Conservation (phyloP, 371 early-diverging fungal species). For the Sporodiniella umbellata region DNA sequence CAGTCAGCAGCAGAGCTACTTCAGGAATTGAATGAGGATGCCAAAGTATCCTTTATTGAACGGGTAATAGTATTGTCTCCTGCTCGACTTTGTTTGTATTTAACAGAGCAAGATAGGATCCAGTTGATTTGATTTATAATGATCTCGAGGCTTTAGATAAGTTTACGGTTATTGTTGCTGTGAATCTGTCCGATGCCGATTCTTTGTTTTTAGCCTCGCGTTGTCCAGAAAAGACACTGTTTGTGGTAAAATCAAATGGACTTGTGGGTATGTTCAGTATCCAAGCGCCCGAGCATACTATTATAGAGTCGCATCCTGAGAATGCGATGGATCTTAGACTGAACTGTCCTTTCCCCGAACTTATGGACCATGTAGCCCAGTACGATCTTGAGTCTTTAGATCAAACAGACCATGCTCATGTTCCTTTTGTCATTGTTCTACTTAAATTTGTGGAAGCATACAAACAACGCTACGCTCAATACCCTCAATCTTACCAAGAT, state of each 20-base stretch:
- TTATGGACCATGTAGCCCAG: slow-evolving; percentile 53
- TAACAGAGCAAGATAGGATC: slow-evolving; percentile 18
- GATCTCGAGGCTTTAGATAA: slow-evolving; percentile 61
- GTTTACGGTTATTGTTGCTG: slow-evolving; percentile 74
- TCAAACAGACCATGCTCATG: slow-evolving; percentile 69
- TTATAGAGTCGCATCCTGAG: slow-evolving; percentile 90
- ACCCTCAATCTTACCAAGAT: slow-evolving; percentile 62
- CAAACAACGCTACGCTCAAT: slow-evolving; percentile 55
- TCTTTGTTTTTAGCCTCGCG: slow-evolving; percentile 53
- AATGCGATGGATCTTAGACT: slow-evolving; percentile 77
- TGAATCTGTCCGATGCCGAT: slow-evolving; percentile 56
- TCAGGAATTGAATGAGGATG: slow-evolving; percentile 87
- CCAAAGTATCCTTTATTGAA: slow-evolving; percentile 50
- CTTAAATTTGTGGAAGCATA: slow-evolving; percentile 70
- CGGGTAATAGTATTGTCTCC: slow-evolving; percentile 30
- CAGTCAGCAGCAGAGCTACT: slow-evolving; percentile 63
- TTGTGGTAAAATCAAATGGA: slow-evolving; percentile 70
- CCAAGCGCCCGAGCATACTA: slow-evolving; percentile 74
- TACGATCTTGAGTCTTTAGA: slow-evolving; percentile 69
- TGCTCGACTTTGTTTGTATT: background rate
- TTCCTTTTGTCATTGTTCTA: slow-evolving; percentile 85
- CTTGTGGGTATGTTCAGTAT: slow-evolving; percentile 72
- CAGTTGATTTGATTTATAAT: slow-evolving; percentile 41
- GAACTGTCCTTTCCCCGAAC: slow-evolving; percentile 73
- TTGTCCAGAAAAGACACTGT: slow-evolving; percentile 68